Base-by-base conservation (phyloP, 148 eudicot genomes). In the Heliamphora exappendiculata region DNA sequence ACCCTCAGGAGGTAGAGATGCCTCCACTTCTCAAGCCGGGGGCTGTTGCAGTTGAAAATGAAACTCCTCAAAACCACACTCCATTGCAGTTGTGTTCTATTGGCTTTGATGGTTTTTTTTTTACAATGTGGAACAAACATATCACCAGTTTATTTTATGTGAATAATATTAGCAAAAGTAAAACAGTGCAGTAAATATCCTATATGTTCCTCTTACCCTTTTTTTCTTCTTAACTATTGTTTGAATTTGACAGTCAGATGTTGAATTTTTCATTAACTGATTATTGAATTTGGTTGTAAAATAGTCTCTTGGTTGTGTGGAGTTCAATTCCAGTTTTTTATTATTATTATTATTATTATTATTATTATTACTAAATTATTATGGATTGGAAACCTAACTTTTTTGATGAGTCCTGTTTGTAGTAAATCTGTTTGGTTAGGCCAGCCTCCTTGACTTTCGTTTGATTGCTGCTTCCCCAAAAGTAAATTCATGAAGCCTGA, bases 1-100 rank as follows among this genome's bases (percentile, higher is more conserved):
- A 73, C 76, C 91, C 33, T 80, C 96, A 17, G 85, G 88, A 29
- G 96, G 96, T 66, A 88, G 95, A 84, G 95, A 89, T 75, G 90
- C 90, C 20, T 78, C 92, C 7, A 72, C 87, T 78, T 81, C 97
- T 75, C 96, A 88, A 86, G 86, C 81, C 29, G 96, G 98, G 17
- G 89, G 84, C 33, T 93, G 97, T 72, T 93, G 97, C 82, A 81
- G 86, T 79, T 92, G 78, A 72, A 72, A 63, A 31, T 19, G 55
- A 2, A 72, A 72, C 37, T 42, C 3, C 73, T 17, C 42, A 20
- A 3, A 50, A 70, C 34, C 28, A 3, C 39, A 7, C 47, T 45
- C 57, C 33, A 49, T 45, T 70, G 22, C 75, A n/a, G n/a, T n/a
- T n/a, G n/a, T n/a, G n/a, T n/a, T n/a, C n/a, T n/a, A n/a, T n/a